These are phyloP conservation scores for Centrapalus pauciflorus DNA, from an alignment of 129 eudicot genomes.

Conservation along the genomic window DNA sequence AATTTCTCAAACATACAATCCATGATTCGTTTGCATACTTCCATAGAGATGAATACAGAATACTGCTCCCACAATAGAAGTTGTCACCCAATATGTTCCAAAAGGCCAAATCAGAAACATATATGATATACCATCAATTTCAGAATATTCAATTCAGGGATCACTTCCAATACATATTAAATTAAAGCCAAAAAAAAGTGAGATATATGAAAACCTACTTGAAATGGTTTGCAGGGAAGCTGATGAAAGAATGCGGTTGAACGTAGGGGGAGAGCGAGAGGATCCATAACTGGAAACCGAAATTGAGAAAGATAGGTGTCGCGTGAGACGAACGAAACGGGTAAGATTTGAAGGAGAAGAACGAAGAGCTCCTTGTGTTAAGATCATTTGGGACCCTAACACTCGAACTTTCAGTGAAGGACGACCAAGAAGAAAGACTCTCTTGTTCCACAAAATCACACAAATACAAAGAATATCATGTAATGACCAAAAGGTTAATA, in stretches of 20 bases:
- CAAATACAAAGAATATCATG: not conserved
- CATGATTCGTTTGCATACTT: not conserved
- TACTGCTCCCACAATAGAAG: not conserved
- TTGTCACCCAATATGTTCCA: not conserved
- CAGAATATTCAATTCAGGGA: not conserved
- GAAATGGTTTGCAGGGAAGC: slow-evolving; percentile 43
- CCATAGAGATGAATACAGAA: not conserved
- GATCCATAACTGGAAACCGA: slow-evolving; percentile 28
- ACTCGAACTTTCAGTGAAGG: not conserved
- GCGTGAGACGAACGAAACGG: slow-evolving; percentile 36
- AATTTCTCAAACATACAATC: not conserved
- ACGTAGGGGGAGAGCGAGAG: slow-evolving; percentile 19
- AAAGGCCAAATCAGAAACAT: not conserved
- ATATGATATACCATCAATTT: not conserved
- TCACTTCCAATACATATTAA: not conserved
- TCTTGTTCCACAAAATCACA: slow-evolving; percentile 12
- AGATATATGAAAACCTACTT: slow-evolving; percentile 23
- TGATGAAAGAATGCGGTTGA: slow-evolving; percentile 20
- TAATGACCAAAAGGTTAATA: slow-evolving; percentile 16
- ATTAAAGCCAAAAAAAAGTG: not conserved
- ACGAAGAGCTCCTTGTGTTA: slow-evolving; percentile 36
- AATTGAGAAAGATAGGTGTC: slow-evolving; percentile 26
- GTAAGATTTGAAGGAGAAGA: slow-evolving; percentile 32
- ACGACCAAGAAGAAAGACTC: not conserved
- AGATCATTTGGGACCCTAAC: slow-evolving; percentile 41